Conservation (phyloP, 2,329 filamentous ascomycete species). For the Penicillium sp. region DNA sequence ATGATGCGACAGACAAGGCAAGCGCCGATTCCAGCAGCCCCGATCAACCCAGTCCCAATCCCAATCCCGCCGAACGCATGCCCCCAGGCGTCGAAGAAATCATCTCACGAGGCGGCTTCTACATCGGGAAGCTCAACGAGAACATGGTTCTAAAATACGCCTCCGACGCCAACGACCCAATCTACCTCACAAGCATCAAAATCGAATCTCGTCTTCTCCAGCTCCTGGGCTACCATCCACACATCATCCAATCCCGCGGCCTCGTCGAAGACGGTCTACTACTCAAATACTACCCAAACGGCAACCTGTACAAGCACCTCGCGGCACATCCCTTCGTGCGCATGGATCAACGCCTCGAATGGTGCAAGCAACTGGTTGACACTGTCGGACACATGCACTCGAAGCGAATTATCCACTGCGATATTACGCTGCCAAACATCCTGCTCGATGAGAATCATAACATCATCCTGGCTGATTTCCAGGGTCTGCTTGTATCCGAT, state of each 20-base stretch:
- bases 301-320: slow-evolving; percentile 11
- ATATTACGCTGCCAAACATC: slow-evolving; percentile 1
- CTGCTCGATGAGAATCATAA: slow-evolving; percentile 15
- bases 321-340: background rate
- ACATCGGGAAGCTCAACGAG: slow-evolving; percentile 11
- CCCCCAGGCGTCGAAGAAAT: slow-evolving; percentile 16
- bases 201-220: slow-evolving; percentile 12
- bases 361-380: slow-evolving; percentile 21
- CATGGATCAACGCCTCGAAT: slow-evolving; percentile 10
- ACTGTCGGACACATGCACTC: slow-evolving; percentile 15
- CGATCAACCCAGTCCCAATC: background rate
- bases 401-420: slow-evolving; percentile 10
- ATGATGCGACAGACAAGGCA: background rate
- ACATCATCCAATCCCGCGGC: slow-evolving; percentile 11
- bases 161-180: background rate
- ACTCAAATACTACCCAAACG: slow-evolving; percentile 15
- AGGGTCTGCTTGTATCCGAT: slow-evolving; percentile 16
- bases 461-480: slow-evolving; percentile 16
- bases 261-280: slow-evolving; percentile 13
- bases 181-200: slow-evolving; percentile 1
- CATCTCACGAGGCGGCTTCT: slow-evolving; percentile 9
- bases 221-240: slow-evolving; percentile 11
- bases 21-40: background rate
- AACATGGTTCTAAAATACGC: slow-evolving; percentile 18
- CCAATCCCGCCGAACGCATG: background rate